Evolutionary conservation across 805 yeast genomes (phyloP).

Genomic region (Ogataea haglerorum): DNA sequence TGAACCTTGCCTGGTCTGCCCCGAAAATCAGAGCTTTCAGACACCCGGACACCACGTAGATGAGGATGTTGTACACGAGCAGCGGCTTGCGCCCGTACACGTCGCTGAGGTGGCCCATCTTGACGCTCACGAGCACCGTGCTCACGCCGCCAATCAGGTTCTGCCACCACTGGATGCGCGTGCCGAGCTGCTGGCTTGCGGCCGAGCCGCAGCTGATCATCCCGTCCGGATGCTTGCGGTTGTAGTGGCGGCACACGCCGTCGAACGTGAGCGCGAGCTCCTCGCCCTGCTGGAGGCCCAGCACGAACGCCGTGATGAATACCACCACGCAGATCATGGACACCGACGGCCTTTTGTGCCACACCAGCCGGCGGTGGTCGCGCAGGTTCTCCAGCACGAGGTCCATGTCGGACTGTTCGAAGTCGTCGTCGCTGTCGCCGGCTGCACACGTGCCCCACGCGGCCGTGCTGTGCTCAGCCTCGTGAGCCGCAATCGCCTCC

Average conservation of each 20-base stretch:
- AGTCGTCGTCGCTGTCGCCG: conserved; percentile 19
- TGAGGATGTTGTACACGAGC: conserved; percentile 32
- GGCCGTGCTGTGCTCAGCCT: not conserved
- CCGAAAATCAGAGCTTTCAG: conserved; percentile 17
- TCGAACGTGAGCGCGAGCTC: conserved; percentile 34
- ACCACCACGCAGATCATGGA: conserved; percentile 43
- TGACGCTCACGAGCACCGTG: conserved; percentile 53
- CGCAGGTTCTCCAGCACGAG: conserved; percentile 49
- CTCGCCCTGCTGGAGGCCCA: conserved; percentile 39
- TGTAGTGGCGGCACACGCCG: conserved; percentile 38
- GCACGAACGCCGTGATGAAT: conserved; percentile 42
- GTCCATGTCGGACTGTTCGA: conserved; percentile 38
- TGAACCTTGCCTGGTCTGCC: conserved; percentile 27
- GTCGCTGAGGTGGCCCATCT: conserved; percentile 63
- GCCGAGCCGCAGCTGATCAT: conserved; percentile 35
- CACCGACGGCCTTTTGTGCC: conserved; percentile 59
- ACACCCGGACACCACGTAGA: conserved; percentile 16
- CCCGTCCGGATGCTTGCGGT: conserved; percentile 7
- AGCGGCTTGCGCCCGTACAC: conserved; percentile 57
- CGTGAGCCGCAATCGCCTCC: not conserved
- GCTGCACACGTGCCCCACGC: too few species aligned
- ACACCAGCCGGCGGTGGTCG: conserved; percentile 37
- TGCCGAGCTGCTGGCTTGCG: conserved; percentile 41
- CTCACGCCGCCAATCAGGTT: conserved; percentile 42
- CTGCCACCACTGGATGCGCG: conserved; percentile 46